phyloP scores from a whole-genome alignment of 805 yeast genomes.

The Geotrichum ghanense region DNA sequence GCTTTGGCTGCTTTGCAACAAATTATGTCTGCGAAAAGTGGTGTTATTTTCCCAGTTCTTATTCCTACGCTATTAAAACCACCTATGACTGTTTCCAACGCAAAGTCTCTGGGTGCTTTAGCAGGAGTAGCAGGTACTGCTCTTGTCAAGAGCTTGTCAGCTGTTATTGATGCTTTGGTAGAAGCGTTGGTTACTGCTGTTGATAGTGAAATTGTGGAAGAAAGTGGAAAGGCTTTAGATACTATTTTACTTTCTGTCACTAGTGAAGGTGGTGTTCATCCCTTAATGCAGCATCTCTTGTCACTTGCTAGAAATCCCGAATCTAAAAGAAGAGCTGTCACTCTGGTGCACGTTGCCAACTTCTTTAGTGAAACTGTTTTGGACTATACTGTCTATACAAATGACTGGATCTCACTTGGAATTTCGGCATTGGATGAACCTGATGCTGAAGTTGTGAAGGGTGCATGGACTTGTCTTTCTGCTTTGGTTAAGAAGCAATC shows the following conservation, averaged over 20 bases:
- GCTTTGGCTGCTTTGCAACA: constrained; percentile 86
- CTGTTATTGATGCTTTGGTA: constrained; percentile 65
- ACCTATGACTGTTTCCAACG: constrained; percentile 76
- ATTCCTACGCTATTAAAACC: constrained; percentile 73
- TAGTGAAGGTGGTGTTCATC: constrained; percentile 70
- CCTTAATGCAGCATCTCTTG: constrained; percentile 71
- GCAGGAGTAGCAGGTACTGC: constrained; percentile 87
- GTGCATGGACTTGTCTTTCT: constrained; percentile 53
- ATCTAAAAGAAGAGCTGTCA: constrained; percentile 31
- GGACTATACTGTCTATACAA: constrained; percentile 58
- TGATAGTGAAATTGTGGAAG: constrained; percentile 20
- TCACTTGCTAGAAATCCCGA: constrained; percentile 70
- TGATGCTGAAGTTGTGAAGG: constrained; percentile 48
- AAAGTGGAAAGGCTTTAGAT: constrained; percentile 46
- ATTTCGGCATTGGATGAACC: constrained; percentile 64
- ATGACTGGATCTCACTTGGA: constrained; percentile 63
- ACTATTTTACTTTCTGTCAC: constrained; percentile 62
- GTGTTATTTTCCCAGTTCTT: constrained; percentile 85
- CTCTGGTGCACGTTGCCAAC: constrained; percentile 53
- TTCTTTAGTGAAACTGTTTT: constrained; percentile 57
- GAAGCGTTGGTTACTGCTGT: constrained; percentile 37
- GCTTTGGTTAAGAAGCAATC: constrained; percentile 59
- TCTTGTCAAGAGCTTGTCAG: constrained; percentile 56
- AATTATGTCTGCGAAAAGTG: constrained; percentile 82
- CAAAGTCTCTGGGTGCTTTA: constrained; percentile 75